Evolutionary conservation across 176 grass and related monocot genomes (phyloP).

Genomic region (Aegilops longissima): DNA sequence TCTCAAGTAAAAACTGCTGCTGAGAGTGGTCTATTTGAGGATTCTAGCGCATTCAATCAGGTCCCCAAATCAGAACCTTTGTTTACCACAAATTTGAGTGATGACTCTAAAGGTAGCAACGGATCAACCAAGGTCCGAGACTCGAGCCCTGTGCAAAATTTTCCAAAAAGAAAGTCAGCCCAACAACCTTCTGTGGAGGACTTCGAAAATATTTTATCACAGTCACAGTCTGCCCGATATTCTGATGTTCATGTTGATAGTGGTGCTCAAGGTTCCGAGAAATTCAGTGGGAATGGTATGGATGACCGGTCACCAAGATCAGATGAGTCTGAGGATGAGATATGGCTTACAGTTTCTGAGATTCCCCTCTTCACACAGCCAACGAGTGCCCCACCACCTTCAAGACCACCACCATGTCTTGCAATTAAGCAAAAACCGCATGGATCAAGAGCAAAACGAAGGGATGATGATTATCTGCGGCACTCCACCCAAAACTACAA

Average conservation of each 20-base stretch:
- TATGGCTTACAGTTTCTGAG: conserved; percentile 96
- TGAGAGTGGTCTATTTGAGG: conserved; percentile 54
- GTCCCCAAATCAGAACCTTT: conserved; percentile 51
- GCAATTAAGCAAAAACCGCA: conserved; percentile 44
- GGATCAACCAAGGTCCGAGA: conserved; percentile 32
- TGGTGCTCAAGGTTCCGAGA: conserved; percentile 45
- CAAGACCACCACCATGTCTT: conserved; percentile 75
- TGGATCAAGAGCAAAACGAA: conserved; percentile 46
- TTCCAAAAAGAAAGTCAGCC: conserved; percentile 42
- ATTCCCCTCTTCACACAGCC: conserved; percentile 95
- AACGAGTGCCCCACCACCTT: conserved; percentile 88
- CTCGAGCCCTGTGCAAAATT: conserved; percentile 49
- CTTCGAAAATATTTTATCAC: conserved; percentile 71
- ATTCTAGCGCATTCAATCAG: conserved; percentile 47
- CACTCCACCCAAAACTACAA: conserved; percentile 50
- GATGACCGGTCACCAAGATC: conserved; percentile 70
- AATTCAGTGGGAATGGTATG: conserved; percentile 38
- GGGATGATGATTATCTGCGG: conserved; percentile 37
- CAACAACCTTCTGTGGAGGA: conserved; percentile 49
- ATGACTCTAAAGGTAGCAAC: conserved; percentile 42
- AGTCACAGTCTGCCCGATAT: conserved; percentile 47
- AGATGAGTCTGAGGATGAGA: conserved; percentile 65
- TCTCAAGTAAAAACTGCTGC: conserved; percentile 37
- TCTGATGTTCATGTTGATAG: conserved; percentile 55
- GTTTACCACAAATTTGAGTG: conserved; percentile 50